Evolutionary conservation across 2,329 filamentous ascomycete genomes (phyloP).

Genomic region (Cercospora janseana): DNA sequence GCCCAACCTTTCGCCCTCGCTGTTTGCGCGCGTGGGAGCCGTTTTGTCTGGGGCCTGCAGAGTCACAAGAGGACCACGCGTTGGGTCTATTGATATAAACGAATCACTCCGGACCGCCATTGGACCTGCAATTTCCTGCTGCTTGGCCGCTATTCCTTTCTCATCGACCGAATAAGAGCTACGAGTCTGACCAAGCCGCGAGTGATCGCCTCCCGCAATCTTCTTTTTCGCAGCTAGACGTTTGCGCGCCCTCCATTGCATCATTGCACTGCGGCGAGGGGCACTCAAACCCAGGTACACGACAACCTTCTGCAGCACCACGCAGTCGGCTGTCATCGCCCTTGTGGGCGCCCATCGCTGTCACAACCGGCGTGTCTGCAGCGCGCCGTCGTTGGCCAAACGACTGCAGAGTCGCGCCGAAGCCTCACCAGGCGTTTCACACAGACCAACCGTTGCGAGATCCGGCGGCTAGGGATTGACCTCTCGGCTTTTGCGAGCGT

Average conservation of each 20-base stretch:
- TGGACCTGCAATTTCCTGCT: neutral
- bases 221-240: constrained; percentile 3
- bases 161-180: neutral
- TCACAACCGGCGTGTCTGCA: constrained; percentile 3
- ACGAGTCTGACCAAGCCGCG: constrained; percentile 5
- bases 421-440: constrained; percentile 11
- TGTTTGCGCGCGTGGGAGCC: neutral
- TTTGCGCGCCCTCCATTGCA: constrained; percentile 3
- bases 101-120: constrained; percentile 2
- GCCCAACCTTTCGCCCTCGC: constrained; percentile 1
- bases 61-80: neutral
- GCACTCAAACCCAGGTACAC: constrained; percentile 6
- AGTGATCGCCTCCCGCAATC: constrained; percentile 18
- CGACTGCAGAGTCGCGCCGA: constrained; percentile 1
- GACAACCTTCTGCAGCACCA: neutral
- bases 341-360: constrained; percentile 6
- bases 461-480: constrained; percentile 11
- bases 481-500: constrained; percentile 4
- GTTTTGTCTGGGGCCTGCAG: constrained; percentile 5
- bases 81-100: constrained; percentile 8
- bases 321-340: neutral
- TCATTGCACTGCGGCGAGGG: constrained; percentile 10
- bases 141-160: neutral
- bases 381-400: constrained; percentile 12
- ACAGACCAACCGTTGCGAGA: constrained; percentile 13